Percentiles rank a stretch among this genome's conserved stretches.
Evolutionary conservation across 768 basidiomycete species (phyloP).

Genomic region (Lenzites betulinus): DNA sequence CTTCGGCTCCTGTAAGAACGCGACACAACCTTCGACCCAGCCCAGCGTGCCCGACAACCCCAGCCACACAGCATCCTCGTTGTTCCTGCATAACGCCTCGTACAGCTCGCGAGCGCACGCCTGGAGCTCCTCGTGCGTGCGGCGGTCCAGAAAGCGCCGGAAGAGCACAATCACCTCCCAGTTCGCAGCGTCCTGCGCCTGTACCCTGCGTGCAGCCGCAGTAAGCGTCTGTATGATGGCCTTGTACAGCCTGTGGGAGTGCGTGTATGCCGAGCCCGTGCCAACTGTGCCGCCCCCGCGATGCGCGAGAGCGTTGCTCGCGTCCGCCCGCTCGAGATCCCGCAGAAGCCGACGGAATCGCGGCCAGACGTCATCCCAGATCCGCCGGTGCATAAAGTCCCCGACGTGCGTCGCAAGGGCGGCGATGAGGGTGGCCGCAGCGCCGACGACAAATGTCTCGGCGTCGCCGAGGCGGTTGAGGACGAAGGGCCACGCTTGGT

Average conservation of each 20-base stretch:
- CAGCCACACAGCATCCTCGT: conserved; percentile 87
- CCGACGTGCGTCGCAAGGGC: conserved; percentile 70
- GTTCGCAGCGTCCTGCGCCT: conserved; percentile 63
- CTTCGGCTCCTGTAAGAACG: conserved; percentile 52
- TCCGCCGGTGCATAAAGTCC: conserved; percentile 78
- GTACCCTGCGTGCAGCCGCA: conserved; percentile 64
- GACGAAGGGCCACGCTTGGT: conserved; percentile 93
- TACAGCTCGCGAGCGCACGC: conserved; percentile 66
- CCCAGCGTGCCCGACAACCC: conserved; percentile 59
- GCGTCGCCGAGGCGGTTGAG: conserved; percentile 76
- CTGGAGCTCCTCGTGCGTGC: conserved; percentile 77
- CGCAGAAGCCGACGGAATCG: conserved; percentile 64
- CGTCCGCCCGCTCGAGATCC: conserved; percentile 63
- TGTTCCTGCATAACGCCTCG: conserved; percentile 53
- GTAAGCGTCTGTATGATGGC: conserved; percentile 76
- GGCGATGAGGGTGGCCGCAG: conserved; percentile 75
- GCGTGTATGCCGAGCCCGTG: conserved; percentile 73
- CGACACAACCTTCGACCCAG: conserved; percentile 41
- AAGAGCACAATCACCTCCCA: conserved; percentile 85
- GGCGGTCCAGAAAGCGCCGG: conserved; percentile 70
- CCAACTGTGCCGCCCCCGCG: conserved; percentile 53
- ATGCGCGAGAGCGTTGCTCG: conserved; percentile 64
- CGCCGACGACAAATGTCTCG: conserved; percentile 79
- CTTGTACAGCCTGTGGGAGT: conserved; percentile 79
- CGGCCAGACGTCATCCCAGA: conserved; percentile 96